Evolutionary conservation across 1,284 basidiomycete genomes (phyloP).

Genomic region (Ceratorhiza oryzae-sativae): DNA sequence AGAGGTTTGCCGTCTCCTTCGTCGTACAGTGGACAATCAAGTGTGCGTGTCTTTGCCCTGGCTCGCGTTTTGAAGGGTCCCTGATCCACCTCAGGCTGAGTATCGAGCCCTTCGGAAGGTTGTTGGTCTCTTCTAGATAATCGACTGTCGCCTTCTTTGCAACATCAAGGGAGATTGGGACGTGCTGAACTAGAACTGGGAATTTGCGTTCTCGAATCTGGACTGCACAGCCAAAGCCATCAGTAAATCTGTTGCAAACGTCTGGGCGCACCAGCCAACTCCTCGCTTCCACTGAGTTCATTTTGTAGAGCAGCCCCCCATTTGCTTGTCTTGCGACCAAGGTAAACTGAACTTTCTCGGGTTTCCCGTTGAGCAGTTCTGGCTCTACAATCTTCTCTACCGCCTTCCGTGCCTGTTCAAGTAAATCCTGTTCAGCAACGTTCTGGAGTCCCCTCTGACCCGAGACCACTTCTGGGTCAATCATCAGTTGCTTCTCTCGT

Average conservation of each 20-base stretch:
- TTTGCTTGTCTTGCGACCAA: background rate
- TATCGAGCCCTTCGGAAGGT: background rate
- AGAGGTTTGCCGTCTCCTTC: background rate
- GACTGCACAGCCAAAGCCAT: background rate
- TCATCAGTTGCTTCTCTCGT: background rate
- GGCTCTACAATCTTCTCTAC: background rate
- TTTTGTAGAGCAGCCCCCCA: background rate
- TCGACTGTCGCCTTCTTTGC: background rate
- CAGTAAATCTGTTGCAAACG: conserved; percentile 13
- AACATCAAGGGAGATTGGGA: background rate
- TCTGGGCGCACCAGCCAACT: conserved; percentile 9
- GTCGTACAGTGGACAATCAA: conserved; percentile 2
- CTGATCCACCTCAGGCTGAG: background rate
- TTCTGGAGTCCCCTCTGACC: background rate
- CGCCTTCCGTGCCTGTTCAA: background rate
- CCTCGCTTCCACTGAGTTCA: background rate
- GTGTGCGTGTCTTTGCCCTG: conserved; percentile 2
- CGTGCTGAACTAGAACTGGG: background rate
- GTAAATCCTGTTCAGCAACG: background rate
- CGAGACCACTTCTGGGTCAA: background rate
- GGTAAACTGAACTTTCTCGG: background rate
- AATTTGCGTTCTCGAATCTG: background rate
- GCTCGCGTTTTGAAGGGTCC: background rate
- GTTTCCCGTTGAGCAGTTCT: background rate
- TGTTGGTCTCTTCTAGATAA: background rate